These are phyloP conservation scores for Capsicum rhomboideum DNA, from an alignment of 257 asterid species.

Conservation along the genomic window DNA sequence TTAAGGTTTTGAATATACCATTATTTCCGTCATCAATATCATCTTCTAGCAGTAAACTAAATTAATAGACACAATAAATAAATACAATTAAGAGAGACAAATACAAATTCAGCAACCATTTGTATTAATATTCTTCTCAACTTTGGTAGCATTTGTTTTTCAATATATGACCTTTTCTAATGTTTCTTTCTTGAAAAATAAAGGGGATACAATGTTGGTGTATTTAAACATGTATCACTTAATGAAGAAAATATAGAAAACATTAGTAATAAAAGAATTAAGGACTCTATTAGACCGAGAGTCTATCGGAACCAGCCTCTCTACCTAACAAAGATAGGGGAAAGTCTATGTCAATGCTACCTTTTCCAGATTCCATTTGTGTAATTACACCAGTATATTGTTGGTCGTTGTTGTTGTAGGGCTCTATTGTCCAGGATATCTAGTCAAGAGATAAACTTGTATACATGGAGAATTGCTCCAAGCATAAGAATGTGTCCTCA, in stretches of 20 bases:
- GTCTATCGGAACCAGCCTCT: not conserved
- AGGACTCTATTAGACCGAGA: not conserved
- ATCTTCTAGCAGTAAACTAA: not conserved
- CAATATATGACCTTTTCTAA: not conserved
- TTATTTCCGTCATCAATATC: no score
- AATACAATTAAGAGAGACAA: not conserved
- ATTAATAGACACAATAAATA: not conserved
- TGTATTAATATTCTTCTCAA: not conserved
- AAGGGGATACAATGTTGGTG: not conserved
- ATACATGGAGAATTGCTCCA: constrained; percentile 53
- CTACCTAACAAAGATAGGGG: not conserved
- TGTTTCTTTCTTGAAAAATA: not conserved
- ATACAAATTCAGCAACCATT: not conserved
- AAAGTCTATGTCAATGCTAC: not conserved
- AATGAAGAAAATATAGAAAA: not conserved
- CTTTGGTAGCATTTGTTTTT: not conserved
- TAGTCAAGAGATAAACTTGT: constrained; percentile 22
- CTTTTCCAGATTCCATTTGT: not conserved
- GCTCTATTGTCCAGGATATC: not conserved
- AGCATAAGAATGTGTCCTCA: constrained; percentile 29
- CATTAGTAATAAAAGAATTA: not conserved
- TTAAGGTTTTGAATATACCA: no score
- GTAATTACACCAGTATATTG: not conserved
- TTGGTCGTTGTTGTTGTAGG: not conserved
- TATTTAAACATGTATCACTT: not conserved